Percentiles rank a stretch among this genome's conserved stretches.
These are phyloP conservation scores for Albophoma yamanashiensis DNA, from an alignment of 2,329 filamentous ascomycete species.

Conservation along the genomic window DNA sequence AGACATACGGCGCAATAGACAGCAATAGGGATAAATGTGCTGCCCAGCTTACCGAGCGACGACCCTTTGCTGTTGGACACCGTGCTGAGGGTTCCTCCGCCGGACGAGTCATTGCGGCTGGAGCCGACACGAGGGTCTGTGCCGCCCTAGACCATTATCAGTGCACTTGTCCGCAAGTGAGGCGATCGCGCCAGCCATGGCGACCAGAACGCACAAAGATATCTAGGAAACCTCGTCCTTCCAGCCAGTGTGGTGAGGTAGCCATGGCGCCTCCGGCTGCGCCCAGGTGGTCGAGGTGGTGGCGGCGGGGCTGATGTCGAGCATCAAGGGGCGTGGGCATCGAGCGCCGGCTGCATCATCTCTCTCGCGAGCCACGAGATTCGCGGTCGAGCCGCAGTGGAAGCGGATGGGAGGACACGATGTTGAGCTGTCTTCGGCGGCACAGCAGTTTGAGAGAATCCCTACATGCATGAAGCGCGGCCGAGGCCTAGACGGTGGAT, in stretches of 20 bases:
- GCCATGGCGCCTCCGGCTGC: neutral
- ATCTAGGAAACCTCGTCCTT: slow-evolving; percentile 2
- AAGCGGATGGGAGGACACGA: neutral
- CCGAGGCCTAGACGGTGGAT: neutral
- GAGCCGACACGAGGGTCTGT: slow-evolving; percentile 23
- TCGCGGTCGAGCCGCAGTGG: neutral
- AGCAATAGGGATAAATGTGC: slow-evolving; percentile 43
- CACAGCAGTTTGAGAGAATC: neutral
- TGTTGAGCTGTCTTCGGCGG: neutral
- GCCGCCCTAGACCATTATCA: neutral
- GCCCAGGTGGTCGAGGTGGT: neutral
- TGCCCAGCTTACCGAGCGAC: slow-evolving; percentile 26
- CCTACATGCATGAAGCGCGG: neutral
- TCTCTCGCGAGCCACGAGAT: neutral
- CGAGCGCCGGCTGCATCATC: slow-evolving; percentile 1
- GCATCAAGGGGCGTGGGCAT: slow-evolving; percentile 1
- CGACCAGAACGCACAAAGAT: slow-evolving; percentile 1
- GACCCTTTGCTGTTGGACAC: slow-evolving; percentile 20
- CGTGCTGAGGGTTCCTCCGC: slow-evolving; percentile 22
- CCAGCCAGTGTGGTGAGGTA: neutral
- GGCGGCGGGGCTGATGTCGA: neutral
- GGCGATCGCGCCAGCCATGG: no score
- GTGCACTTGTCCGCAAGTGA: neutral
- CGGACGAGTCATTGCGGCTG: slow-evolving; percentile 19
- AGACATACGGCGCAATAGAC: slow-evolving; percentile 40